Base-by-base conservation (phyloP, 352 stramenopile species). In the Vaucheria bursata region DNA sequence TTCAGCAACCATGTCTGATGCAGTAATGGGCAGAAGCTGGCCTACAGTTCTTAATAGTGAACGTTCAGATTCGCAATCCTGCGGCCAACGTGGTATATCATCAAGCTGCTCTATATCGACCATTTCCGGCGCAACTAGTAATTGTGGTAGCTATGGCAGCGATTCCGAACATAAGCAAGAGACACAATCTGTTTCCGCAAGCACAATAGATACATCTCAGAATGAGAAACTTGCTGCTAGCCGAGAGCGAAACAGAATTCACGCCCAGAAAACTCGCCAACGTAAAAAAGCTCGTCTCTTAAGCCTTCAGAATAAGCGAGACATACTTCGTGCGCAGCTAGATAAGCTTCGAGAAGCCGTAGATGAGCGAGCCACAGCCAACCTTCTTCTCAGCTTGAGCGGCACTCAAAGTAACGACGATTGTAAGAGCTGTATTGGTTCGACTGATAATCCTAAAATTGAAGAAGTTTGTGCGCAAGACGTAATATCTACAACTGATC, bases 271-370 rank as follows among this genome's bases (percentile, higher is more conserved):
- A 73, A 86, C 82, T 7, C 31, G 82, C 35, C 73, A 86, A 71
- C 81, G 82, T 50, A 86, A 86, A 77, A 86, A 85, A 67, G 39
- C 52, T 4, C 82, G 85, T 66, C 77, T 85, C n/a, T 45, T 75
- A 65, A 36, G 73, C 1, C 70, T 86, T 37, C 80, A 86, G 71
- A 64, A 6, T 7, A 75, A 76, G 8, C 79, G 77, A 1, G 53
- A 80, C n/a, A 50, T 85, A 67, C 75, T 86, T 68, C 52, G 80
- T 49, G 71, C 50, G 49, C 67, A 86, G 53, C 70, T 79, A 37
- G 38, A 75, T n/a, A 66, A 68, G 33, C 76, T 86, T 7, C 82
- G 74, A 1, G 70, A 86, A 37, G 79, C 74, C 35, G 77, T 86
- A 70, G 74, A 59, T 35, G 82, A 86, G 12, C 74, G 80, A 34